Evolutionary conservation across 495 filamentous ascomycete species (phyloP).

Genomic region (Neurospora sp.): DNA sequence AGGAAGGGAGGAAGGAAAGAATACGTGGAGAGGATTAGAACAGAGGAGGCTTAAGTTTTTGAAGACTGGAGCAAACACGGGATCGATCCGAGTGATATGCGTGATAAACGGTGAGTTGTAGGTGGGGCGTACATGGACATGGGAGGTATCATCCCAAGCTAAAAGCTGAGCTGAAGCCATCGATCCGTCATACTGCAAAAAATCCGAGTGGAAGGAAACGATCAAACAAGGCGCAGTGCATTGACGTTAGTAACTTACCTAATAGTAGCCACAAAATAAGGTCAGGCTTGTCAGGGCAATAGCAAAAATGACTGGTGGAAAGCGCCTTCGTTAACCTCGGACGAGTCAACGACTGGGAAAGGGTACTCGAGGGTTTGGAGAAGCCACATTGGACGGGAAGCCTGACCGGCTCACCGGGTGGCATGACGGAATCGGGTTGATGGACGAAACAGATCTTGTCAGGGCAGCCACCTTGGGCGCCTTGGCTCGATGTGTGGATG

Average conservation of each 20-base stretch:
- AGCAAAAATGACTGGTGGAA: neutral
- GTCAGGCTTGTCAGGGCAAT: neutral
- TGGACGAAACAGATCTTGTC: neutral
- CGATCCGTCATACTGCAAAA: neutral
- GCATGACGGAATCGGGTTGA: neutral
- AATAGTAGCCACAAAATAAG: neutral
- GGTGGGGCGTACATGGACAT: neutral
- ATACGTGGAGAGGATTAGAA: neutral
- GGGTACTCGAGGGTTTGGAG: neutral
- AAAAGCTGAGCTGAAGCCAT: neutral
- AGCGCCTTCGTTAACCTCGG: neutral
- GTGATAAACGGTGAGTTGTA: neutral
- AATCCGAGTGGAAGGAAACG: neutral
- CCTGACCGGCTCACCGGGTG: neutral
- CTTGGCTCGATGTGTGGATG: neutral
- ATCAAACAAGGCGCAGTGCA: neutral
- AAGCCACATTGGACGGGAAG: neutral
- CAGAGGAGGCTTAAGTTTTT: neutral
- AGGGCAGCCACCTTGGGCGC: neutral
- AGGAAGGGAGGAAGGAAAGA: neutral
- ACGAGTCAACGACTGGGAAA: neutral
- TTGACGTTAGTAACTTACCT: neutral
- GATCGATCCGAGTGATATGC: neutral
- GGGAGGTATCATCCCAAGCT: neutral
- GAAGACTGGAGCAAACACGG: neutral